Evolutionary conservation across 2,329 filamentous ascomycete genomes (phyloP), one percentile per base, ranked within the genome.

Genomic region (Bisporella sp.): DNA sequence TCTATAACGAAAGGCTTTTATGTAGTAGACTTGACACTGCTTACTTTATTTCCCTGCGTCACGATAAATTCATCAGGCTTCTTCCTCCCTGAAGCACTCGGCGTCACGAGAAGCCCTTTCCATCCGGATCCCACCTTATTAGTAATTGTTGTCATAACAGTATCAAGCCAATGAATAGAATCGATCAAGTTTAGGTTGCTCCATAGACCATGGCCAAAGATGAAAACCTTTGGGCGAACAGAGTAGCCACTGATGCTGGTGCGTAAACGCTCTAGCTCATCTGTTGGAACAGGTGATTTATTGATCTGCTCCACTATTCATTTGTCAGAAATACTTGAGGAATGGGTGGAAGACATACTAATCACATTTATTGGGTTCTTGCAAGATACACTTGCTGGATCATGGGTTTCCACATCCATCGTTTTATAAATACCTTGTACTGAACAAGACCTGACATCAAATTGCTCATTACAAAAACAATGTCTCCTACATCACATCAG

Each of bases 401-500:
- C 71, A 51, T 73, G 60, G 40, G 63, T 57, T 13, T 70, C 48
- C 5, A 75, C 73, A 55, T 74, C 72, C 1, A 65, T 59, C 1
- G 71, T 75, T 44, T 68, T 71, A 60, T 69, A 75, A 42, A 75
- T 75, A 5, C 72, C 72, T 54, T 75, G 73, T 1, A 74, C 65
- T 2, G 71, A 74, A 57, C 72, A 75, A n/a, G 68, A 64, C 53
- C 69, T 73, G 46, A 74, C 68, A 62, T 75, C 69, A 58, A 75
- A 74, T 47, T 75, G 72, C 43, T 71, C 68, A 51, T 74, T 72
- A 58, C 72, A 75, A 60, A 75, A 75, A 57, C 72, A 75, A 11
- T 69, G 62, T 40, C 63, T 65, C 49, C 71, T 62, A 41, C 4
- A 2, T n/a, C 54, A 45, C 28, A 40, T 28, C 5, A 32, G 40